These are phyloP conservation scores for Yamadazyma jaroonii DNA, from an alignment of 1,139 yeast genomes.

Conservation along the genomic window DNA sequence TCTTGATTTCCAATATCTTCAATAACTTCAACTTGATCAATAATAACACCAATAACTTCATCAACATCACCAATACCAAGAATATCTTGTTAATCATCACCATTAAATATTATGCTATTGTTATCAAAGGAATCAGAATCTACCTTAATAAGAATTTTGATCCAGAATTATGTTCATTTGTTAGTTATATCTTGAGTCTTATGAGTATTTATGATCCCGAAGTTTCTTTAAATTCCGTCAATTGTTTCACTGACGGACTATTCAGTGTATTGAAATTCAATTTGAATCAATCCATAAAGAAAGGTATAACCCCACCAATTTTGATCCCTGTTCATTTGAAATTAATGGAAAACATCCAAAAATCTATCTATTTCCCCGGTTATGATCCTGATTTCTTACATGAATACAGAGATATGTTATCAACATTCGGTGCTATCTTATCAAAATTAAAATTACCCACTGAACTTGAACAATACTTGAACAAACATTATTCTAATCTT, in stretches of 20 bases:
- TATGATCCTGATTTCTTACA: constrained; percentile 31
- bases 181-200: constrained; percentile 38
- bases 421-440: constrained; percentile 19
- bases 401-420: constrained; percentile 26
- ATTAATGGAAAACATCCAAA: constrained; percentile 36
- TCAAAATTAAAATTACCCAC: not conserved
- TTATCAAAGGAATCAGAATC: constrained; percentile 32
- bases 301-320: constrained; percentile 17
- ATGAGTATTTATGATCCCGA: constrained; percentile 48
- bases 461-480: constrained; percentile 1
- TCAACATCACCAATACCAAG: constrained; percentile 19
- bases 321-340: constrained; percentile 33
- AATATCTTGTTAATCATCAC: constrained; percentile 27
- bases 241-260: constrained; percentile 43
- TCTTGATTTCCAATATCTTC: constrained; percentile 33
- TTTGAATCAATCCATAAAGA: constrained; percentile 21
- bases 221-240: constrained; percentile 37
- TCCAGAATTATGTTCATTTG: constrained; percentile 35
- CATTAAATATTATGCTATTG: constrained; percentile 37
- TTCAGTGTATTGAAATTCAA: constrained; percentile 36
- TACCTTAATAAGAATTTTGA: constrained; percentile 28
- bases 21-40: constrained; percentile 16
- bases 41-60: constrained; percentile 13
- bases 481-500: constrained; percentile 24
- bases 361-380: constrained; percentile 38